phyloP scores from a whole-genome alignment of 2,329 filamentous ascomycete genomes.

The Fusarium coffeatum region DNA sequence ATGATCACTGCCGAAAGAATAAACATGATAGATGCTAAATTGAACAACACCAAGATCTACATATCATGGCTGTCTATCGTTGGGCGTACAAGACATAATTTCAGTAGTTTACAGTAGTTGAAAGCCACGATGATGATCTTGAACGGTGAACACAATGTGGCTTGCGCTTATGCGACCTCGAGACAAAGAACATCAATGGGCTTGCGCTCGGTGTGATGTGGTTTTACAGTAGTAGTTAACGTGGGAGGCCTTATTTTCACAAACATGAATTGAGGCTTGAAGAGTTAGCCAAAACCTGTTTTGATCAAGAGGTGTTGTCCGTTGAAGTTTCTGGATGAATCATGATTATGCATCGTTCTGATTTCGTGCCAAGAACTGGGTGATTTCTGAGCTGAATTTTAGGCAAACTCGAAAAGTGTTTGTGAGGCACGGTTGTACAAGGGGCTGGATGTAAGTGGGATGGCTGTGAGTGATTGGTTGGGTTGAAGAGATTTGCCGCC shows the following conservation, averaged over 20 bases:
- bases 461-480: not conserved
- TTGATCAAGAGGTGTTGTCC: not conserved
- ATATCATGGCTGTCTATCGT: not conserved
- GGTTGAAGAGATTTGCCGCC: not conserved
- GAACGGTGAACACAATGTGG: not conserved
- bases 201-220: not conserved
- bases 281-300: not conserved
- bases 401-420: not conserved
- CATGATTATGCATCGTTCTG: not conserved
- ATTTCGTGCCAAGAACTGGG: not conserved
- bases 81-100: not conserved
- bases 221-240: not conserved
- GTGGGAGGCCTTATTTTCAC: not conserved
- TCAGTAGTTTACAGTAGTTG: not conserved
- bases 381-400: not conserved
- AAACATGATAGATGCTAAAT: not conserved
- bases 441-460: not conserved
- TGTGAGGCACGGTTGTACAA: not conserved
- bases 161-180: not conserved
- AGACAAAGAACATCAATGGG: not conserved
- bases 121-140: not conserved
- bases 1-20: not conserved
- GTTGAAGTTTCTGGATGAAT: not conserved
- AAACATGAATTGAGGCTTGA: not conserved
- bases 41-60: not conserved